Conservation (phyloP, 495 filamentous ascomycete genomes). For the Patellaria atrata region DNA sequence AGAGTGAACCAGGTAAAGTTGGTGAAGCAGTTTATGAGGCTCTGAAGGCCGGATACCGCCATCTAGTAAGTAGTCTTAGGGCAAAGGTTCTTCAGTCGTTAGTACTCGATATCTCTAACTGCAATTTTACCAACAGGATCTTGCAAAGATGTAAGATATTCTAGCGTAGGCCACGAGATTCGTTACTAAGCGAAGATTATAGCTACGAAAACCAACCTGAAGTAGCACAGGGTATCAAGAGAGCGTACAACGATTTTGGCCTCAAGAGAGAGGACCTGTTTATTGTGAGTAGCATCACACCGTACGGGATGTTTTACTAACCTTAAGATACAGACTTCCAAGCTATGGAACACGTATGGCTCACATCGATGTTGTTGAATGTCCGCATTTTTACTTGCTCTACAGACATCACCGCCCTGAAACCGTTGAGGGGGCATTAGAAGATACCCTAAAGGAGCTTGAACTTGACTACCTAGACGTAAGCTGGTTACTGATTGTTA, state of each 20-base stretch:
- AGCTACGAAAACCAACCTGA: conserved; percentile 39
- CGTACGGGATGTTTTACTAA: no score
- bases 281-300: no score
- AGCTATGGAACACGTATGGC: conserved; percentile 36
- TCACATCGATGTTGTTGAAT: no score
- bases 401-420: conserved; percentile 36
- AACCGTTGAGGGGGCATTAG: conserved; percentile 32
- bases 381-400: no score
- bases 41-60: conserved; percentile 40
- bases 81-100: no score
- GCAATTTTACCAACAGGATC: no score
- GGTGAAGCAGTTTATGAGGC: conserved; percentile 39
- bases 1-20: conserved; percentile 38
- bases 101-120: no score
- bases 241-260: conserved; percentile 34
- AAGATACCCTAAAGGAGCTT: conserved; percentile 34
- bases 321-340: no score
- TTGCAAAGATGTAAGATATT: conserved; percentile 2
- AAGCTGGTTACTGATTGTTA: no score
- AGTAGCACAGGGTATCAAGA: conserved; percentile 33
- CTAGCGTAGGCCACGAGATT: neutral
- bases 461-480: conserved; percentile 37
- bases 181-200: neutral
- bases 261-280: conserved; percentile 38
- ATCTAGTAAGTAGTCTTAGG: no score